Base-by-base conservation (phyloP, 495 filamentous ascomycete genomes). In the Aspergillus cristatus region DNA sequence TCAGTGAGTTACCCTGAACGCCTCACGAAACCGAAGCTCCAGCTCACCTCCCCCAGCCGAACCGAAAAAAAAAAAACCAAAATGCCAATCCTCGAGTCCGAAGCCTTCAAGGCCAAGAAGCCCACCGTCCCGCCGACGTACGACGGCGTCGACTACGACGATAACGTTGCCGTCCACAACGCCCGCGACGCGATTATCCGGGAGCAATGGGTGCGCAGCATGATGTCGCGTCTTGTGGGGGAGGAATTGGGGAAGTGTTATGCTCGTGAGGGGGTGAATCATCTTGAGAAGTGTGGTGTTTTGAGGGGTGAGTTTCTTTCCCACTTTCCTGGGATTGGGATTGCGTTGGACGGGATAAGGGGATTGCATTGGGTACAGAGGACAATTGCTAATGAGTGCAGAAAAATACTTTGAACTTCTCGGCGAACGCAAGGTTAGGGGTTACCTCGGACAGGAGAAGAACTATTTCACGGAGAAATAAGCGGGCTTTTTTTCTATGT, bases 181-280 rank as follows among this genome's bases (percentile, higher is more conserved):
- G 89, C 93, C 42, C 91, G 94, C 50, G 91, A 98, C 51, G 81
- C 90, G 24, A 80, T 98, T 32, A 79, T 98, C 50, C 78, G 87
- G 28, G 91, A 98, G 65, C 91, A 98, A 67, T 98, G 93, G 93
- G 87, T 98, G 18, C 78, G 78, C 58, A 81, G 78, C 50, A 98
- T 98, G 91, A 97, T 96, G 91, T 84, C 86, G 14, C 71, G 91
- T 42, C 68, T 98, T 35, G 85, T 97, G 24, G 74, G 88, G 28
- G 86, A 97, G 64, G 93, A 98, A 68, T 60, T 98, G 65, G 78
- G 85, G 50, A 95, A 94, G 71, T 98, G 91, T 66, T 98, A 98
- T 71, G 74, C 76, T 53, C 73, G 82, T 40, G 89, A 98, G 65
- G 91, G 91, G 3, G 85, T 95, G 40, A 97, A 97, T 63, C 91